Base-by-base conservation (phyloP, 805 yeast species). In the Scheffersomyces ergatensis region DNA sequence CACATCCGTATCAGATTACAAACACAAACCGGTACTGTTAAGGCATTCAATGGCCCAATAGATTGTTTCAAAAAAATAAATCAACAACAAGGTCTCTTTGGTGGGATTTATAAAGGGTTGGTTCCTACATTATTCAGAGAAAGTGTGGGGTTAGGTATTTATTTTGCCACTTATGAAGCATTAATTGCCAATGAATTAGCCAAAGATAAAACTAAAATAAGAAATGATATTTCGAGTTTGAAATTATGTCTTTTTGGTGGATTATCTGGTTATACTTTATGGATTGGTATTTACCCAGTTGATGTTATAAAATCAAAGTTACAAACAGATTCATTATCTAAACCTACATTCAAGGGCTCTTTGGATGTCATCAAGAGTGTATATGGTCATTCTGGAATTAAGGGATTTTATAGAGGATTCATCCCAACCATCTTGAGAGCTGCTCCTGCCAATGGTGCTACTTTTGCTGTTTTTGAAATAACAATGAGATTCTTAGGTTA, bases 381-480 rank as follows among this genome's bases (percentile, higher is more conserved):
- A 17, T 74, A 60, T 55, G 62, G 59, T 36, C 70, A 73, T n/a
- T 70, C 73, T 38, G 97, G 98, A 20, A 43, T 80, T 19, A 72
- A 72, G 47, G 96, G 96, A 0, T 85, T 93, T 56, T 86, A 87
- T 66, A 83, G 83, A 65, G 99, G 99, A 1, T 90, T 95, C 58
- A 64, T 80, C 15, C 97, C 99, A 29, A 90, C 98, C 0, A 79
- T 93, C 48, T 69, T 93, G 48, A 84, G 99, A 67, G 98, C 99
- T 37, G 96, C 96, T 3, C 99, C 99, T 0, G 99, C 95, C 3
- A 95, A 93, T 60, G 99, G 96, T 32, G 96, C 95, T 23, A 95
- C 99, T 0, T 93, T 93, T 66, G 84, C 89, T 33, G 89, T 95
- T 2, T 93, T 93, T 60, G 99, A 93, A 63, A 65, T 85, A 37